phyloP scores from a whole-genome alignment of 2,329 filamentous ascomycete species.

The Aspergillus luchuensis region DNA sequence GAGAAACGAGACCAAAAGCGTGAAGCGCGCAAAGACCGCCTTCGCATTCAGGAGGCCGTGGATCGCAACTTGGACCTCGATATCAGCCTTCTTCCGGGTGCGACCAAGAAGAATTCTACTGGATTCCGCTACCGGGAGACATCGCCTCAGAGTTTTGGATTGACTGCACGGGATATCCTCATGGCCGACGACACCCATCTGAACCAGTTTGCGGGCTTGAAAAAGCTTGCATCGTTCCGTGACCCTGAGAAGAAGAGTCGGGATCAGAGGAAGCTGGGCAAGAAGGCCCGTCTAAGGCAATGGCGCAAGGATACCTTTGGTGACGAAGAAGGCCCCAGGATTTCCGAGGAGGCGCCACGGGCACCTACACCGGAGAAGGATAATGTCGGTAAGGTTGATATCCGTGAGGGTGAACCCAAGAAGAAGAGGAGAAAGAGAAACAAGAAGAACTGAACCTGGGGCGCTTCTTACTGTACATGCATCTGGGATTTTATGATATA shows the following conservation, averaged over 20 bases:
- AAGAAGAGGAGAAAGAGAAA: conserved; percentile 51
- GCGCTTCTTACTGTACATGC: background rate
- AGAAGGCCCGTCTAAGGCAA: conserved; percentile 86
- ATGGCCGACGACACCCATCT: conserved; percentile 82
- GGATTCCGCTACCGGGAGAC: conserved; percentile 93
- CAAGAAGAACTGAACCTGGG: conserved; percentile 42
- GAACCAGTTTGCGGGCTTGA: conserved; percentile 88
- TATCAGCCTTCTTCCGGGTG: conserved; percentile 59
- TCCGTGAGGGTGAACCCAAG: conserved; percentile 42
- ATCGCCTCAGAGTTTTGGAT: conserved; percentile 83
- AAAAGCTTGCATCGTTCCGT: conserved; percentile 89
- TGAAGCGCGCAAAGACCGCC: conserved; percentile 75
- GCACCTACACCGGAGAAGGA: conserved; percentile 18
- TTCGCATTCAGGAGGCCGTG: conserved; percentile 82
- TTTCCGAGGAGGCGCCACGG: conserved; percentile 32
- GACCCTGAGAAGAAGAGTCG: conserved; percentile 85
- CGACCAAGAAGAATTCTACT: conserved; percentile 54
- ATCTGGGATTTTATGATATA: conserved; percentile 1
- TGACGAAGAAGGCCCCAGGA: conserved; percentile 54
- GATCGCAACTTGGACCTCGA: conserved; percentile 78
- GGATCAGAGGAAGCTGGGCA: conserved; percentile 84
- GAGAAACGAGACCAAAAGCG: conserved; percentile 64
- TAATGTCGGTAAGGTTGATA: conserved; percentile 40
- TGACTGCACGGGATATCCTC: conserved; percentile 87
- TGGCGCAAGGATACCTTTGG: conserved; percentile 76